A percentile compares a stretch with the other conserved stretches of the same genome.
Conservation (phyloP, 192 early-diverging fungal species). For the Rhizoclosmatium sp. region DNA sequence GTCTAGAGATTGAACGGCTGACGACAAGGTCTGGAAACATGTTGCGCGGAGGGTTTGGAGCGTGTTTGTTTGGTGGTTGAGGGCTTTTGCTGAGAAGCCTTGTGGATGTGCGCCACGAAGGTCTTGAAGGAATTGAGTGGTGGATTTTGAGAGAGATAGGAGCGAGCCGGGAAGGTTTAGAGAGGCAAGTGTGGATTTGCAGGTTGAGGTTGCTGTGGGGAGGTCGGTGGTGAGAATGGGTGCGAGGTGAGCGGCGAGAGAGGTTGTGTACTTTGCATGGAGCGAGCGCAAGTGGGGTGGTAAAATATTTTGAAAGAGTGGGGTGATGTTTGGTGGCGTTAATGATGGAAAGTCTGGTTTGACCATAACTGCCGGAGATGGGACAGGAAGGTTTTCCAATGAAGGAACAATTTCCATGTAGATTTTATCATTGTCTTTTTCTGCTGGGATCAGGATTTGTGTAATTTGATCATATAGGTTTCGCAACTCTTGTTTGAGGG, state of each 20-base stretch:
- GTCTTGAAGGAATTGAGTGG: constrained; percentile 6
- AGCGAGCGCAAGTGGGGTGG: background rate
- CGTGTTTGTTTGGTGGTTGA: background rate
- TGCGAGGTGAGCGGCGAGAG: background rate
- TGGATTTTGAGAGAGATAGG: background rate
- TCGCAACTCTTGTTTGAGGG: background rate
- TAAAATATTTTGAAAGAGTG: constrained; percentile 2
- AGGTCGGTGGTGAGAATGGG: constrained; percentile 3
- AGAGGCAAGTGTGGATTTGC: background rate
- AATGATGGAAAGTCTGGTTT: background rate
- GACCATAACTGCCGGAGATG: constrained; percentile 7
- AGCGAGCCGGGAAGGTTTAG: background rate
- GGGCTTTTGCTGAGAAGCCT: background rate
- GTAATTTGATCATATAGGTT: background rate
- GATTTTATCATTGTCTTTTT: constrained; percentile 24
- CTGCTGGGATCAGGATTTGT: background rate
- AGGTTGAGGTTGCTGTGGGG: background rate
- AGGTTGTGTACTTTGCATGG: background rate
- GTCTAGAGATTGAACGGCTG: constrained; percentile 2
- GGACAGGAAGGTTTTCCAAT: background rate
- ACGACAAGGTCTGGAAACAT: background rate
- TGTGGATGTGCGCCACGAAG: background rate
- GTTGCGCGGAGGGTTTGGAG: background rate
- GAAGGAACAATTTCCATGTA: constrained; percentile 8
- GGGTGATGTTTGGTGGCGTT: background rate